Base-by-base conservation (phyloP, 345 rosid genomes). In the Odontarrhena argentea region DNA sequence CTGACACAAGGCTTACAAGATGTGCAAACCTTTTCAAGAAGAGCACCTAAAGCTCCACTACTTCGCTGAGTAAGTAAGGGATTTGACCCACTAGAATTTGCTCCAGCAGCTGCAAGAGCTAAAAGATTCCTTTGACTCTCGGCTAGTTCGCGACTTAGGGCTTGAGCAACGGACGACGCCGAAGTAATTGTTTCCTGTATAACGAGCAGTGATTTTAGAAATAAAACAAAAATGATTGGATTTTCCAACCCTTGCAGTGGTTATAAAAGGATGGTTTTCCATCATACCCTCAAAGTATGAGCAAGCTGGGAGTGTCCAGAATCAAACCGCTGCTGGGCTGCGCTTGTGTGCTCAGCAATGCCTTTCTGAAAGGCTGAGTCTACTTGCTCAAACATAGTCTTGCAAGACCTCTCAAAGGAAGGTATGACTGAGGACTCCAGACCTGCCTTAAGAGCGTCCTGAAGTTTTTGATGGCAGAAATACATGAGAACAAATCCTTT, bases 331-430 rank as follows among this genome's bases (percentile, higher is more conserved):
- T 88, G 96, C 77, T 83, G 84, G 47, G 89, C 85, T 47, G 95
- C 83, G 53, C 74, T 74, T 74, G 87, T 83, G 81, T 88, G 96
- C 69, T 91, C 92, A 13, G 71, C 60, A 67, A 93, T 79, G 76
- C 95, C 97, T 74, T 82, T 86, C 78, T 82, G 92, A 60, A 93
- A 91, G 24, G 95, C 70, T 28, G 87, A 68, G 80, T 93, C 94
- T 1, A 93, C 81, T 82, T 93, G 97, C 48, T 84, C 96, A 79
- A 93, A 93, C 96, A 91, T 84, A 37, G 87, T 81, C 80, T 83
- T 86, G 81, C 95, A 93, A 12, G 97, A 81, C 81, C 69, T 85
- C 80, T 93, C 96, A 80, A 93, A 93, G 65, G 97, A 85, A 76
- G 99, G 99, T 63, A 88, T 73, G 56, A 88, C 69, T 22, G 87